Base-by-base conservation (phyloP, 371 early-diverging fungal species). In the Lichtheimia hyalospora region DNA sequence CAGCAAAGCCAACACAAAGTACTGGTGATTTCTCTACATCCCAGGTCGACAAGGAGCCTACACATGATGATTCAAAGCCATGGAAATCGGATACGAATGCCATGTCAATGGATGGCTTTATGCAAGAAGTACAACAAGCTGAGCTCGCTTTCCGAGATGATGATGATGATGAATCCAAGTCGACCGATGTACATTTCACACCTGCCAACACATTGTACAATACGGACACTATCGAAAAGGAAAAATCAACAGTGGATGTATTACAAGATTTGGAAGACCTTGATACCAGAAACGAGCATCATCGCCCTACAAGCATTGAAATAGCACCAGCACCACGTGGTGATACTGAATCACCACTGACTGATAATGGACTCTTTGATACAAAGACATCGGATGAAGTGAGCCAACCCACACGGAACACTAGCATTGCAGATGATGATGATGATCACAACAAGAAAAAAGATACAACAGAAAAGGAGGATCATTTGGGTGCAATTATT, bases 401-500 rank as follows among this genome's bases (percentile, higher is more conserved):
- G 25, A 54, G 46, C 4, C 49, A 54, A 15, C 54, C 34, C 5
- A 42, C 54, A 1, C 53, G 39, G 3, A 53, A 55, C 50, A 49
- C 56, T 8, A 42, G 27, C 21, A 39, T 42, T 14, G 54, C 34
- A 16, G 52, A 56, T 16, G 28, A 25, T n/a, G 25, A 43, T 8
- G 56, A 49, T 5, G 16, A 40, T 8, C 14, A 5, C 7, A 25
- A 34, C 4, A 55, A 40, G 20, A 24, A 41, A 18, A 24, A 27
- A 16, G 23, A 25, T 49, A 28, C 34, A 16, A 27, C n/a, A 52
- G 34, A 49, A 34, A 43, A 49, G 23, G 34, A 49, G 7, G 56
- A 64, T 25, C 55, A 49, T 27, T 41, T 64, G 40, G 65, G 60
- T 20, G 51, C 54, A 14, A 54, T 64, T 5, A 27, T 64, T 15